Conservation (phyloP, 768 basidiomycete genomes). For the Cystofilobasidium macerans region DNA sequence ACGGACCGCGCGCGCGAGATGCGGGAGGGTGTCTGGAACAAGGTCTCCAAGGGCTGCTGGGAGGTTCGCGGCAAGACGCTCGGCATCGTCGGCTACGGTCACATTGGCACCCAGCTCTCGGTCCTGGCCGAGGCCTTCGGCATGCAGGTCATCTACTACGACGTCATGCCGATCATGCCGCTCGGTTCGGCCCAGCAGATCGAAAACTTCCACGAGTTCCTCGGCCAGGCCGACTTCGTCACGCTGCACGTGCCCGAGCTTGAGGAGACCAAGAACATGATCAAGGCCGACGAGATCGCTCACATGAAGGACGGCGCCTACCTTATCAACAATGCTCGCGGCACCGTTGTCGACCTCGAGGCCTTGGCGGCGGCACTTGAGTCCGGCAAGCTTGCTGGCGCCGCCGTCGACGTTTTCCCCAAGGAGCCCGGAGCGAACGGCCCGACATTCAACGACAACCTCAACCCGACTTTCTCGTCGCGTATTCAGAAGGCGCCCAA, state of each 20-base stretch:
- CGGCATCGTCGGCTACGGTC: conserved; percentile 95
- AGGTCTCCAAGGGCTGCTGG: conserved; percentile 96
- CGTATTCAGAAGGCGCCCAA: conserved; percentile 67
- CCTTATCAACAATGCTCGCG: conserved; percentile 95
- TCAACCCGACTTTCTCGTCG: conserved; percentile 68
- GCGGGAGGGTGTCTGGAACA: conserved; percentile 89
- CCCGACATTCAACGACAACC: conserved; percentile 66
- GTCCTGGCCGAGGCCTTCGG: conserved; percentile 92
- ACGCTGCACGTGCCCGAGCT: conserved; percentile 94
- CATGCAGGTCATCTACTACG: conserved; percentile 89
- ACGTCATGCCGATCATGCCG: conserved; percentile 94
- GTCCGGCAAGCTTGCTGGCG: conserved; percentile 78
- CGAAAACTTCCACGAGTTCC: conserved; percentile 61
- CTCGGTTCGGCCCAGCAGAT: conserved; percentile 86
- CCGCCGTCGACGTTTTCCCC: conserved; percentile 90
- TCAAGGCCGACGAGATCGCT: conserved; percentile 60
- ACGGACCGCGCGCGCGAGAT: conserved; percentile 80
- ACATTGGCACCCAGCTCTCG: conserved; percentile 93
- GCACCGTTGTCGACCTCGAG: conserved; percentile 87
- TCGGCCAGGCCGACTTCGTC: conserved; percentile 77
- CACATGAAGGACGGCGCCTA: conserved; percentile 92
- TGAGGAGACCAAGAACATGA: conserved; percentile 91
- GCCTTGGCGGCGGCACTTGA: conserved; percentile 70
- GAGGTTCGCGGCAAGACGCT: conserved; percentile 95
- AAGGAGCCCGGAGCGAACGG: conserved; percentile 87